A percentile compares a stretch with the other conserved stretches of the same genome.
Conservation (phyloP, 2,329 filamentous ascomycete species). For the Aspergillus felis region DNA sequence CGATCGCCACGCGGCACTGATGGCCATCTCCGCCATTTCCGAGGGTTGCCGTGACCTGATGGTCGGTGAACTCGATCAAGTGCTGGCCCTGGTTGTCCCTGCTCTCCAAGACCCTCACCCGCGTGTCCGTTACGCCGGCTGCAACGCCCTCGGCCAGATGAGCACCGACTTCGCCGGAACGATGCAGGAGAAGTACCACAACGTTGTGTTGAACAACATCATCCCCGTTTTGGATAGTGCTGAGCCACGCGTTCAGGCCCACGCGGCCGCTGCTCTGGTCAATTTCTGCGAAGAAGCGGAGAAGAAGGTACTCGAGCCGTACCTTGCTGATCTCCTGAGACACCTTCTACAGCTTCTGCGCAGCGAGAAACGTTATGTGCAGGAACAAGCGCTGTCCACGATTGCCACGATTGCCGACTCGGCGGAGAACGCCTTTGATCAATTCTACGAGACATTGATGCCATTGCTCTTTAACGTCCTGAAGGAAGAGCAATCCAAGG, state of each 20-base stretch:
- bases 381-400: constrained; percentile 94
- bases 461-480: constrained; percentile 87
- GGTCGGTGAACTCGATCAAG: constrained; percentile 89
- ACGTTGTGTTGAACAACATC: constrained; percentile 80
- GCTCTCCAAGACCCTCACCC: constrained; percentile 86
- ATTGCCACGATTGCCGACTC: constrained; percentile 99
- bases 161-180: constrained; percentile 97
- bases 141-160: constrained; percentile 99
- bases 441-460: constrained; percentile 96
- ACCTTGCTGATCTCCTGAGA: constrained; percentile 80
- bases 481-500: constrained; percentile 85
- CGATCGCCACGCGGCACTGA: constrained; percentile 91
- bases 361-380: constrained; percentile 91
- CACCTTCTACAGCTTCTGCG: constrained; percentile 84
- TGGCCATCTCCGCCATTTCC: constrained; percentile 98
- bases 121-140: constrained; percentile 93
- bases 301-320: constrained; percentile 84
- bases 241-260: constrained; percentile 91
- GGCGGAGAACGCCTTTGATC: constrained; percentile 87
- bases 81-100: constrained; percentile 90
- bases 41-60: constrained; percentile 95
- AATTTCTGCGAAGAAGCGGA: constrained; percentile 99
- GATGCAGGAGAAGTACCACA: constrained; percentile 96
- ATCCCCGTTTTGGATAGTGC: constrained; percentile 87
- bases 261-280: constrained; percentile 94